These are phyloP conservation scores for Echinosophora koreensis DNA, from an alignment of 306 rosid genomes.

Conservation along the genomic window DNA sequence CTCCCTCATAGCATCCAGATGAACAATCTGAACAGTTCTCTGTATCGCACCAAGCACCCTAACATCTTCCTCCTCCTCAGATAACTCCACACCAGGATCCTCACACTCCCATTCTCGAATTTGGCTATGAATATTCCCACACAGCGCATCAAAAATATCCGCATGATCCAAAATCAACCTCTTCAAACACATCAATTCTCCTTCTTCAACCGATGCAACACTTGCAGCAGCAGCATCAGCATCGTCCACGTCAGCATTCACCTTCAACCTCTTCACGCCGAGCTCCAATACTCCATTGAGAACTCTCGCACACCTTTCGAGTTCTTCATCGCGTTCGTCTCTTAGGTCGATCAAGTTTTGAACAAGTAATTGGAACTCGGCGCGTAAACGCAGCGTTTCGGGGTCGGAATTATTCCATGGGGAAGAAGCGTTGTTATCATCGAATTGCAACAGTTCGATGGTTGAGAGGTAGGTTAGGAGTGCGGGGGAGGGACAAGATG, in stretches of 20 bases:
- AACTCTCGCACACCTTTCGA: conserved; percentile 56
- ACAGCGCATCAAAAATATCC: conserved; percentile 74
- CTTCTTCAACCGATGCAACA: conserved; percentile 60
- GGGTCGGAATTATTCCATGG: conserved; percentile 69
- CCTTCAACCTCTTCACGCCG: conserved; percentile 77
- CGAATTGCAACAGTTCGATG: conserved; percentile 76
- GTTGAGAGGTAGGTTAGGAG: conserved; percentile 79
- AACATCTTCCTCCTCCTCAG: conserved; percentile 57
- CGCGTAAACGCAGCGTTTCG: conserved; percentile 79
- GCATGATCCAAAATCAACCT: conserved; percentile 66
- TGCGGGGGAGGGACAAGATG: conserved; percentile 83
- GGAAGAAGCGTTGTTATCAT: conserved; percentile 59
- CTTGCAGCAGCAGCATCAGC: conserved; percentile 36
- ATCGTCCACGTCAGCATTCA: conserved; percentile 46
- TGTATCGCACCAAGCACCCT: conserved; percentile 67
- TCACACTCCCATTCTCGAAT: conserved; percentile 61
- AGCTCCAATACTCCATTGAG: conserved; percentile 72
- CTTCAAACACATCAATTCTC: conserved; percentile 65
- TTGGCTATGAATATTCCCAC: conserved; percentile 76
- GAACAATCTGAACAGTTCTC: conserved; percentile 73
- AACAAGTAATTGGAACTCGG: conserved; percentile 76
- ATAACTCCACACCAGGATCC: conserved; percentile 54
- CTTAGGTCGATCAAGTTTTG: conserved; percentile 76
- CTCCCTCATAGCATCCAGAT: conserved; percentile 76
- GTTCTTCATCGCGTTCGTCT: conserved; percentile 43